A percentile compares a stretch with the other conserved stretches of the same genome.
Evolutionary conservation across 1,139 yeast genomes (phyloP).

Genomic region (Hyphopichia fennica): DNA sequence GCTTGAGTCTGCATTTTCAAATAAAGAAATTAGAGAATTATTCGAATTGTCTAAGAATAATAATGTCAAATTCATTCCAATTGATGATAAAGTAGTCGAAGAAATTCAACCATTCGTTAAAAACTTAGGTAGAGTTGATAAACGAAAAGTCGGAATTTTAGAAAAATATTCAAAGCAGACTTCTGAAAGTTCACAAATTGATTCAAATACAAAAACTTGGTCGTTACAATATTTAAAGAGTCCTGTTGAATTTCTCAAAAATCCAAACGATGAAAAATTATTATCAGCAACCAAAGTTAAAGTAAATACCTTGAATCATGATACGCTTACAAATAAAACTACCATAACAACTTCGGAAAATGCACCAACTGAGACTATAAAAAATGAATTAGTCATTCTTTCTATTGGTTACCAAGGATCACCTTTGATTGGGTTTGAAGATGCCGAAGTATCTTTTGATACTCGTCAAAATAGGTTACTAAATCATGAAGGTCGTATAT

Average conservation of each 20-base stretch:
- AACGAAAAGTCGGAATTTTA: conserved; percentile 66
- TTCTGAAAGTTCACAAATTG: conserved; percentile 17
- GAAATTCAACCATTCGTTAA: conserved; percentile 35
- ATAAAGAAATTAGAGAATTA: conserved; percentile 86
- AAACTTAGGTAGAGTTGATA: conserved; percentile 60
- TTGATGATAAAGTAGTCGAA: conserved; percentile 44
- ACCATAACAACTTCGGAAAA: conserved; percentile 45
- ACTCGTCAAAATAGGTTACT: conserved; percentile 49
- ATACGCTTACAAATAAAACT: conserved; percentile 28
- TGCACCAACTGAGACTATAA: conserved; percentile 23
- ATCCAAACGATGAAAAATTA: conserved; percentile 25
- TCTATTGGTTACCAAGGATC: conserved; percentile 84
- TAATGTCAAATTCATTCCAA: conserved; percentile 56
- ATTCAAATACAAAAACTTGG: conserved; percentile 52
- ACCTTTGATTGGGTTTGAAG: conserved; percentile 58
- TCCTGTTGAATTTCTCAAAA: conserved; percentile 56
- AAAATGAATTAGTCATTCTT: conserved; percentile 70
- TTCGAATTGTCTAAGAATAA: conserved; percentile 56
- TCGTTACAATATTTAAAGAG: conserved; percentile 65
- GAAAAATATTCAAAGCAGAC: conserved; percentile 48
- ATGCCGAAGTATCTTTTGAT: conserved; percentile 57
- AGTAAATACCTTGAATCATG: conserved; percentile 41
- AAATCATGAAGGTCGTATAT: conserved; percentile 61
- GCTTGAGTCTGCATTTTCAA: conserved; percentile 82
- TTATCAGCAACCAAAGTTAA: conserved; percentile 52